Base-by-base conservation (phyloP, 83 land plant genomes). In the Thuja plicata region DNA sequence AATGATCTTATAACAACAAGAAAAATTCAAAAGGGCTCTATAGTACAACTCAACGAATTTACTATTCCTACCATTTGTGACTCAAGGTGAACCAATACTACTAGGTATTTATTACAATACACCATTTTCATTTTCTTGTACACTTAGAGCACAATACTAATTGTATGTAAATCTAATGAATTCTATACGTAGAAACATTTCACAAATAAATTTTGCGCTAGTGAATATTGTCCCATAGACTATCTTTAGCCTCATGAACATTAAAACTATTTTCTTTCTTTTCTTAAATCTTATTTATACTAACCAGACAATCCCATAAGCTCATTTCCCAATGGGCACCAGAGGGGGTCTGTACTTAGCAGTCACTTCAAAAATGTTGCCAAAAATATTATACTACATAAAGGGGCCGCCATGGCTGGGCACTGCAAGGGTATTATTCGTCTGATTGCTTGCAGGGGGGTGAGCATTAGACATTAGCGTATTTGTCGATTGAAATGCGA, bases 261-360 rank as follows among this genome's bases (percentile, higher is more conserved):
- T n/a, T n/a, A n/a, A n/a, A n/a, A n/a, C n/a, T n/a, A n/a, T n/a
- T n/a, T n/a, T n/a, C n/a, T n/a, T n/a, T n/a, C n/a, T 11, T 48
- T 48, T 48, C 12, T 48, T 21, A 40, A 40, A 60, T 5, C 27
- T 60, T 60, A 21, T 60, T 60, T 21, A 40, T 80, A 50, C 81
- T 70, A 71, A 97, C 99, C 99, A 97, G 78, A 97, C 99, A 92
- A 97, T 96, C 74, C 98, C 99, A 89, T 96, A 97, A 17, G 99
- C 99, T 54, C 98, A 97, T 52, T 95, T 96, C 40, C 99, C 99
- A 84, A 95, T 94, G 38, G 97, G 96, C 86, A 96, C 90, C 86
- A 97, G 90, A 5, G 99, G 99, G 45, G 98, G 99, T 87, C 91
- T 91, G 91, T 97, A 97, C 87, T 97, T 97, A 55, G 95, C 89